Evolutionary conservation across 345 rosid genomes (phyloP), one percentile per base, ranked within the genome.

Genomic region (Linum trigynum): DNA sequence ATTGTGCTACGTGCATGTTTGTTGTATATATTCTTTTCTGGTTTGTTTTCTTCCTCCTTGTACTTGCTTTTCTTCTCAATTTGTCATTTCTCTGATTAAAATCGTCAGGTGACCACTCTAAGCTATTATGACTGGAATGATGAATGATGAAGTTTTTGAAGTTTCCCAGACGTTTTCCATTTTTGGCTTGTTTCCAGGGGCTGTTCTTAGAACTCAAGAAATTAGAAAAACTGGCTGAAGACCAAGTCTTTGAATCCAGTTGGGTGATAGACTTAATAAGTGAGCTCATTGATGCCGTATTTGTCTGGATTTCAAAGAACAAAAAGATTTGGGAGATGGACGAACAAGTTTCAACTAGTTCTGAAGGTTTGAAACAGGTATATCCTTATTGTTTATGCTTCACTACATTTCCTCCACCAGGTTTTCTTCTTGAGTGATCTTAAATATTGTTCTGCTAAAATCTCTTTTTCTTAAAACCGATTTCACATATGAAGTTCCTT

Each of bases 161-260:
- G 53, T 12, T 48, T 48, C 14, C 9, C 14, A 48, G 14, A 48
- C 53, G 53, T 9, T 48, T 48, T 48, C 14, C 53, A 3, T 7
- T 15, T 48, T 48, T 48, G 9, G 53, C 53, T 48, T 48, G 53
- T 48, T 48, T 48, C 32, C 81, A 86, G 91, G 74, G 76, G 48
- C 57, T 86, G 37, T 86, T 84, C 72, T 66, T 76, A 61, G 88
- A 86, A 60, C 68, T 86, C 61, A 76, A 83, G 72, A 75, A 80
- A 68, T 57, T 82, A 66, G 74, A 75, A 59, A 66, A 76, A 68
- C 77, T 70, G 65, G 71, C 76, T 17, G 76, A 79, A 63, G 78
- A 79, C 39, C 66, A 75, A 61, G 69, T 66, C 57, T 76, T 77
- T 59, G 81, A 82, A 65, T 65, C 10, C 67, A 69, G 78, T 63